Evolutionary conservation across 495 filamentous ascomycete species (phyloP).

Genomic region (Lasiosphaeria ovina): DNA sequence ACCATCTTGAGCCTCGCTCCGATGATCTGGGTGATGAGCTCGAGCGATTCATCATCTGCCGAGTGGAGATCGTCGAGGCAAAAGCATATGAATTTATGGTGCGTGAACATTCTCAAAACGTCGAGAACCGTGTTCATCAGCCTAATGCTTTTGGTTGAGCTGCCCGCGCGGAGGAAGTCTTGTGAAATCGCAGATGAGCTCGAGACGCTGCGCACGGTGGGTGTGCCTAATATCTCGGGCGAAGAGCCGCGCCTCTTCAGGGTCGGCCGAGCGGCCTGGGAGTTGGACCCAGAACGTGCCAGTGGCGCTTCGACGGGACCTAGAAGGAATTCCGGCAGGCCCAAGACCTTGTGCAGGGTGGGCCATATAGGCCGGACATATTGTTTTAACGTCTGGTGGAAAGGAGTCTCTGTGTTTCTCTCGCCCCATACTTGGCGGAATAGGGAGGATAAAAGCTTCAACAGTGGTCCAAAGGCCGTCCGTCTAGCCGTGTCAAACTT

Average conservation of each 20-base stretch:
- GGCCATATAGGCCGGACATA: constrained; percentile 77
- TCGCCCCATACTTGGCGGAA: constrained; percentile 92
- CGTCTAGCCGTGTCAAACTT: constrained; percentile 82
- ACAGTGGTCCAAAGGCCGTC: constrained; percentile 78
- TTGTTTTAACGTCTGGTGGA: constrained; percentile 70
- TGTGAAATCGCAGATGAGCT: constrained; percentile 49
- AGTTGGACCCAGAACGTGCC: constrained; percentile 15
- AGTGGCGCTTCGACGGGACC: constrained; percentile 32
- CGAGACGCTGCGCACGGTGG: constrained; percentile 8
- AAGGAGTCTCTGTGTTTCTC: constrained; percentile 76
- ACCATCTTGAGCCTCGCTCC: constrained; percentile 70
- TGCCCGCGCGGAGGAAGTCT: constrained; percentile 68
- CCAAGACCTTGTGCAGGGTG: constrained; percentile 70
- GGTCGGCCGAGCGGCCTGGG: constrained; percentile 21
- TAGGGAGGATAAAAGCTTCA: constrained; percentile 74
- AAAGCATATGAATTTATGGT: constrained; percentile 76
- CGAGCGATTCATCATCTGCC: constrained; percentile 80
- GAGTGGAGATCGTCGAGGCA: constrained; percentile 85
- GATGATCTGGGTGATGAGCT: constrained; percentile 74
- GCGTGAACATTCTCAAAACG: constrained; percentile 72
- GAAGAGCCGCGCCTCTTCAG: constrained; percentile 43
- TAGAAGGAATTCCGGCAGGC: constrained; percentile 73
- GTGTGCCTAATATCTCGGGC: constrained; percentile 32
- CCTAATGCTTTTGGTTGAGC: constrained; percentile 69
- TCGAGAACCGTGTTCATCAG: constrained; percentile 83